Evolutionary conservation across 148 eudicot genomes (phyloP).

Genomic region (Camellia lanceoleosa): DNA sequence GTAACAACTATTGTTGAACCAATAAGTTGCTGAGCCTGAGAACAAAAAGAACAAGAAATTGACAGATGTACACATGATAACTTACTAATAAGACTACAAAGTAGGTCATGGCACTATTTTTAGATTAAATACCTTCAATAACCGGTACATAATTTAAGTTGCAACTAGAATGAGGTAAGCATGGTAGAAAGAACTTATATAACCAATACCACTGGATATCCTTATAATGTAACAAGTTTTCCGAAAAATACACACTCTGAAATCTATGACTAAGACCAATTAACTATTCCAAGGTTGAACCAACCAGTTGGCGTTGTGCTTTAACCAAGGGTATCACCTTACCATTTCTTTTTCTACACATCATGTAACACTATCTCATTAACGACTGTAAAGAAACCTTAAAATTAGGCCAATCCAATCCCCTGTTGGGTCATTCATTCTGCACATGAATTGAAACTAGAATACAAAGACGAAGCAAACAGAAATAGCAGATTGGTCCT

Average conservation of each 20-base stretch:
- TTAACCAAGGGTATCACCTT: background rate
- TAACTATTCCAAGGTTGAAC: background rate
- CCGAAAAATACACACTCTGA: background rate
- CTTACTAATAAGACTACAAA: background rate
- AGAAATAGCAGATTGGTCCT: background rate
- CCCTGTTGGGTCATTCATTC: background rate
- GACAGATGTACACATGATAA: background rate
- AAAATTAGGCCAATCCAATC: constrained; percentile 1
- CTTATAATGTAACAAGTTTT: background rate
- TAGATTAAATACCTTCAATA: background rate
- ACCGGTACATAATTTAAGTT: background rate
- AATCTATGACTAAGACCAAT: background rate
- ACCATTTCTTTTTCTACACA: background rate
- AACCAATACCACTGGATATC: background rate
- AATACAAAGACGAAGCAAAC: background rate
- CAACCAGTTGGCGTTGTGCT: background rate
- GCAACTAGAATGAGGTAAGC: background rate
- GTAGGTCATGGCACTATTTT: background rate
- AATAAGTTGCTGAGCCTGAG: constrained; percentile 78
- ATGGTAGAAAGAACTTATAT: background rate
- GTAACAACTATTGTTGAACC: constrained; percentile 74
- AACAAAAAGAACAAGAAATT: constrained; percentile 9
- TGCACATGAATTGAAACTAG: background rate
- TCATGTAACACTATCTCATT: background rate
- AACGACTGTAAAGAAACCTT: background rate